phyloP scores from a whole-genome alignment of 345 rosid genomes.

The Linum usitatissimum region DNA sequence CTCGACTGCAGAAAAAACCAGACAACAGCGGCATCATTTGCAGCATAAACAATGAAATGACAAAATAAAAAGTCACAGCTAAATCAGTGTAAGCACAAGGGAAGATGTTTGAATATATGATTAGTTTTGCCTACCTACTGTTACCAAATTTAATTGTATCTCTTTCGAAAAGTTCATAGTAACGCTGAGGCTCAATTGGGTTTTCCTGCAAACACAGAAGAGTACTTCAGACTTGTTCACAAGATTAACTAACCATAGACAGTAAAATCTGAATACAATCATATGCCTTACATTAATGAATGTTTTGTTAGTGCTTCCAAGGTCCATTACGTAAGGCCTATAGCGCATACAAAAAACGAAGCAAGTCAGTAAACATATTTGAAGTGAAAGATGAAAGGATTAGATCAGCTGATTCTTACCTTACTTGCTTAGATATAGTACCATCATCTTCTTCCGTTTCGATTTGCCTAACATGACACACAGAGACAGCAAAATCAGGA shows the following conservation, averaged over 20 bases:
- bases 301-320: conserved; percentile 94
- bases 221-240: conserved; percentile 13
- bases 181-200: conserved; percentile 77
- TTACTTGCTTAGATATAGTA: conserved; percentile 45
- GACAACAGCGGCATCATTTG: neutral
- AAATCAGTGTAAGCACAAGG: neutral
- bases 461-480: conserved; percentile 47
- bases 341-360: conserved; percentile 13
- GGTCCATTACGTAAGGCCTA: conserved; percentile 96
- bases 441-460: conserved; percentile 78
- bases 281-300: conserved; percentile 58
- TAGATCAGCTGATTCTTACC: conserved; percentile 27
- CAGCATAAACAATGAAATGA: neutral
- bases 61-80: neutral
- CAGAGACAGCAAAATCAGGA: conserved; percentile 13
- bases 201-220: conserved; percentile 46
- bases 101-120: neutral
- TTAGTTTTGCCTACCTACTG: conserved; percentile 53
- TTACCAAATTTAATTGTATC: conserved; percentile 93
- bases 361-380: conserved; percentile 6
- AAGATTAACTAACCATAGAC: neutral
- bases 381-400: neutral
- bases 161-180: conserved; percentile 88
- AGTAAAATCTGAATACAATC: conserved; percentile 1
- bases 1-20: conserved; percentile 5